A percentile compares a stretch with the other conserved stretches of the same genome.
Conservation (phyloP, 805 yeast species). For the Kluyveromyces starmeri region DNA sequence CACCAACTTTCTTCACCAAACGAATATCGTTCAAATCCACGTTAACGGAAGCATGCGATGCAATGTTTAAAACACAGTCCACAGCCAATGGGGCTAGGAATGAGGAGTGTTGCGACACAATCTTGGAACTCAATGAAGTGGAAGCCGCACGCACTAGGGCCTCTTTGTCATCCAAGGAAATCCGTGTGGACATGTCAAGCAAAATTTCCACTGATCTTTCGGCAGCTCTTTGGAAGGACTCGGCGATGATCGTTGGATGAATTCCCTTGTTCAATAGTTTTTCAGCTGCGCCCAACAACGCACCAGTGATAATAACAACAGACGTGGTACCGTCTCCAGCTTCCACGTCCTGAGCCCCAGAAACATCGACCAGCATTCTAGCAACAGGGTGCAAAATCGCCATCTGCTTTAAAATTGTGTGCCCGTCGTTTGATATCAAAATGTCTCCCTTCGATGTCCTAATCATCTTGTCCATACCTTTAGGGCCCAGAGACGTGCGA, state of each 20-base stretch:
- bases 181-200: conserved; percentile 74
- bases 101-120: conserved; percentile 85
- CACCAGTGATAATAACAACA: conserved; percentile 92
- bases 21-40: conserved; percentile 87
- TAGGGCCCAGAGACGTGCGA: conserved; percentile 93
- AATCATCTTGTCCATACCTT: conserved; percentile 99
- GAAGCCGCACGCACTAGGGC: conserved; percentile 85
- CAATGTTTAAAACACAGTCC: conserved; percentile 78
- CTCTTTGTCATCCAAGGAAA: conserved; percentile 72
- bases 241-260: conserved; percentile 93
- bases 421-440: conserved; percentile 95
- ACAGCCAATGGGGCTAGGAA: conserved; percentile 89
- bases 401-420: conserved; percentile 93
- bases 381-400: conserved; percentile 99
- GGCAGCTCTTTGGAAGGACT: conserved; percentile 86
- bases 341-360: conserved; percentile 96
- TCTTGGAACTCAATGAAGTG: conserved; percentile 89
- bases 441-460: conserved; percentile 88
- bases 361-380: conserved; percentile 92
- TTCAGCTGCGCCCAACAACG: conserved; percentile 91
- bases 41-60: conserved; percentile 46
- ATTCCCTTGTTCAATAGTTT: conserved; percentile 80
- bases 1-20: conserved; percentile 88
- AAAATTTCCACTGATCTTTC: conserved; percentile 71
- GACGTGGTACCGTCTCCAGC: conserved; percentile 99